phyloP scores from a whole-genome alignment of 1,284 basidiomycete species.

The Pseudozyma sp. region DNA sequence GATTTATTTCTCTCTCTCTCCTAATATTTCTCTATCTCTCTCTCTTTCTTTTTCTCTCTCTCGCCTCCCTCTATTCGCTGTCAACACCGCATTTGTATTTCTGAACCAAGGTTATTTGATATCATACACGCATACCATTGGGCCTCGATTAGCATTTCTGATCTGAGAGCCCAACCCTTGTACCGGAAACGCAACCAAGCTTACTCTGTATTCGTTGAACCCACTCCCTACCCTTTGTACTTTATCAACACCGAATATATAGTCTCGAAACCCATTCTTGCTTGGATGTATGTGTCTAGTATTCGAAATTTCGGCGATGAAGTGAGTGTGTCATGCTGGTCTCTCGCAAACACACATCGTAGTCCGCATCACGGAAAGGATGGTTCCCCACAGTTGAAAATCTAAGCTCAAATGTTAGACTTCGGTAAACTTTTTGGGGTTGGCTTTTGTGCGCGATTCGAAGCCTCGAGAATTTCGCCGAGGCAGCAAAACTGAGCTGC shows the following conservation, averaged over 20 bases:
- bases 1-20: conserved; percentile 1
- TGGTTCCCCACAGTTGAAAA: too few species aligned
- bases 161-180: neutral
- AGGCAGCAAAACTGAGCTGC: too few species aligned
- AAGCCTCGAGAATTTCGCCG: too few species aligned
- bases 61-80: conserved; percentile 10
- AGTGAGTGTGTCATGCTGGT: neutral
- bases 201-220: neutral
- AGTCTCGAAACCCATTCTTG: conserved; percentile 1
- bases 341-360: too few species aligned
- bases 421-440: too few species aligned
- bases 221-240: conserved; percentile 11
- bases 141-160: conserved; percentile 10
- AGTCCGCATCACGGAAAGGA: too few species aligned
- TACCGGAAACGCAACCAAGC: conserved; percentile 22
- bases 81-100: conserved; percentile 25
- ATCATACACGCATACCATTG: conserved; percentile 40
- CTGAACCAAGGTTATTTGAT: conserved; percentile 20
- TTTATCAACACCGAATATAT: conserved; percentile 6
- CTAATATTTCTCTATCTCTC: neutral
- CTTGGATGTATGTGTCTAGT: neutral
- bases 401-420: too few species aligned
- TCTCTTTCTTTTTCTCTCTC: conserved; percentile 6
- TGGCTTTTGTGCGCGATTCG: too few species aligned
- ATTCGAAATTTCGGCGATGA: neutral